A percentile compares a stretch with the other conserved stretches of the same genome.
These are phyloP conservation scores for Phlegmacium glaucopus DNA, from an alignment of 768 basidiomycete species.

Conservation along the genomic window DNA sequence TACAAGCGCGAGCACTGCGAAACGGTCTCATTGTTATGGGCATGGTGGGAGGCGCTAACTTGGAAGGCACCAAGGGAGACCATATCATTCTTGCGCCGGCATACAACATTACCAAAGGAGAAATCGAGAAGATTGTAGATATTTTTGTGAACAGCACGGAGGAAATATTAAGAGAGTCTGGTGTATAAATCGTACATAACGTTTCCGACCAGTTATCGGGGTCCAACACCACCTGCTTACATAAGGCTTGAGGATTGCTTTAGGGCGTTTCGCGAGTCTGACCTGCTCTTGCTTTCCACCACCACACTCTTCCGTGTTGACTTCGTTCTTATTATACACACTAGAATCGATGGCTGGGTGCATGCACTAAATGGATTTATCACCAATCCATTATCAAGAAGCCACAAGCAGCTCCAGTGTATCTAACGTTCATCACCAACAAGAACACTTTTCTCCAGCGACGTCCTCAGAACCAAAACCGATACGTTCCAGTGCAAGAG, in stretches of 20 bases:
- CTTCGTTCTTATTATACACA: constrained; percentile 28
- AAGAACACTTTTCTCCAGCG: constrained; percentile 30
- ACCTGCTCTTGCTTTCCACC: constrained; percentile 27
- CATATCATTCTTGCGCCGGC: constrained; percentile 76
- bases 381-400: constrained; percentile 68
- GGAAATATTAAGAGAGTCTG: constrained; percentile 47
- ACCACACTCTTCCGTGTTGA: constrained; percentile 30
- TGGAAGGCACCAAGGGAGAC: constrained; percentile 70
- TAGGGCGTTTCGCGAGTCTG: constrained; percentile 32
- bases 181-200: neutral
- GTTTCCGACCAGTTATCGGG: neutral
- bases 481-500: constrained; percentile 73
- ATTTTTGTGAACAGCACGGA: constrained; percentile 66
- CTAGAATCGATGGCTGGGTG: constrained; percentile 81
- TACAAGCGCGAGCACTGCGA: constrained; percentile 66
- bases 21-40: constrained; percentile 73
- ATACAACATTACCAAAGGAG: constrained; percentile 68
- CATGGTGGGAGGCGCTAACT: constrained; percentile 62
- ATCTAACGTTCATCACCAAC: constrained; percentile 41
- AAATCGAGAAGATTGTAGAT: constrained; percentile 67
- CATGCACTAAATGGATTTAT: constrained; percentile 91
- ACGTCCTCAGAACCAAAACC: constrained; percentile 50
- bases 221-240: constrained; percentile 41
- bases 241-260: constrained; percentile 38
- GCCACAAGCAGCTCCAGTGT: constrained; percentile 67